Conservation (phyloP, 768 basidiomycete genomes). For the Austroboletus festivus region DNA sequence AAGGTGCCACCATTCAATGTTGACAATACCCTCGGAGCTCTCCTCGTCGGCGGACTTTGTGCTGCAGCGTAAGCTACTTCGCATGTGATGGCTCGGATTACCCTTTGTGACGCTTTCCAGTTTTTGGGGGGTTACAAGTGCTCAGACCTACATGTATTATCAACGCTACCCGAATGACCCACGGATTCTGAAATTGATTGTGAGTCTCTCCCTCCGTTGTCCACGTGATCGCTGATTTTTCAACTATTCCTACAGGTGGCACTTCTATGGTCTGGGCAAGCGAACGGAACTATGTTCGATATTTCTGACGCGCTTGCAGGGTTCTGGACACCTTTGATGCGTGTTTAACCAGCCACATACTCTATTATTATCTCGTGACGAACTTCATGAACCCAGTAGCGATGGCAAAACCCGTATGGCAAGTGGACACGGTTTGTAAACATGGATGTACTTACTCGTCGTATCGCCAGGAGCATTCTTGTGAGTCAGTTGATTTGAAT, state of each 20-base stretch:
- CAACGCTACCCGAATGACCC: constrained; percentile 34
- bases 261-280: constrained; percentile 13
- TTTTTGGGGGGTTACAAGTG: constrained; percentile 54
- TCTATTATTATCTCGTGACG: constrained; percentile 55
- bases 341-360: constrained; percentile 47
- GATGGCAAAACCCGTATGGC: constrained; percentile 45
- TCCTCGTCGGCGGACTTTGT: constrained; percentile 53
- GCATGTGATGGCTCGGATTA: background rate
- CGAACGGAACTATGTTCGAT: no score
- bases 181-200: constrained; percentile 35
- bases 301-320: constrained; percentile 13
- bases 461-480: constrained; percentile 46
- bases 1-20: constrained; percentile 30
- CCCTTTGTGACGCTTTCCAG: constrained; percentile 26
- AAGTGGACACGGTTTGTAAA: background rate
- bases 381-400: constrained; percentile 49
- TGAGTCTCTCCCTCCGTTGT: constrained; percentile 18
- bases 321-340: constrained; percentile 54
- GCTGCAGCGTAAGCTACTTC: constrained; percentile 46
- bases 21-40: constrained; percentile 49
- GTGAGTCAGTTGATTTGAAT: constrained; percentile 33
- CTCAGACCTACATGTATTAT: constrained; percentile 53
- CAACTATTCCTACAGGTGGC: constrained; percentile 15
- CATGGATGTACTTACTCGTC: background rate
- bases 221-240: constrained; percentile 31